Evolutionary conservation across 768 basidiomycete genomes (phyloP).

Genomic region (Pleurotus sapidus): DNA sequence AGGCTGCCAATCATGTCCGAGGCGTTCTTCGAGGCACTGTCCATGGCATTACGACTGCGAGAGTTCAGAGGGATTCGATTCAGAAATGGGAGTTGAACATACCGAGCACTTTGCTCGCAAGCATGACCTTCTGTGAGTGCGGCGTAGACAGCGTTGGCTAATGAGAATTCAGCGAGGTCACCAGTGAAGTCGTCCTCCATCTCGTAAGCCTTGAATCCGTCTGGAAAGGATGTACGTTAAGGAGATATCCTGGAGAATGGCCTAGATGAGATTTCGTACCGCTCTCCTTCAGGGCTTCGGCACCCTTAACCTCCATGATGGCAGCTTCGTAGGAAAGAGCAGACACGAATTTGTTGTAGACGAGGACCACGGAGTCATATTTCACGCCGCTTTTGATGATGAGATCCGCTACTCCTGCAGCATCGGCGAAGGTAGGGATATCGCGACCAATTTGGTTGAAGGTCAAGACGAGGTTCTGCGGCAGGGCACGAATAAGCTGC

Average conservation of each 20-base stretch:
- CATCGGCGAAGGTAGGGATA: slow-evolving; percentile 96
- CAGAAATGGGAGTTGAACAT: slow-evolving; percentile 16
- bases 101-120: slow-evolving; percentile 92
- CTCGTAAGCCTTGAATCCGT: slow-evolving; percentile 93
- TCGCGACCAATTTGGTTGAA: slow-evolving; percentile 99
- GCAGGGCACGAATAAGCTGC: slow-evolving; percentile 71
- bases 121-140: slow-evolving; percentile 94
- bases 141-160: slow-evolving; percentile 95
- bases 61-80: neutral
- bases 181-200: slow-evolving; percentile 95
- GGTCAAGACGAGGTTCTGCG: slow-evolving; percentile 70
- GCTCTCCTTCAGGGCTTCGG: slow-evolving; percentile 77
- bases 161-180: slow-evolving; percentile 91
- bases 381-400: slow-evolving; percentile 82
- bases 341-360: slow-evolving; percentile 85
- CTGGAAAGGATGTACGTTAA: slow-evolving; percentile 30
- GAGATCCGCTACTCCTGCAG: slow-evolving; percentile 90
- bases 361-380: slow-evolving; percentile 80
- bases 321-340: slow-evolving; percentile 88
- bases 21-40: slow-evolving; percentile 99
- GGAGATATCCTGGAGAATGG: neutral
- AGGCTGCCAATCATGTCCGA: slow-evolving; percentile 85
- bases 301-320: slow-evolving; percentile 75
- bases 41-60: slow-evolving; percentile 93
- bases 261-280: slow-evolving; percentile 38